phyloP scores from a whole-genome alignment of 2,329 filamentous ascomycete genomes.

The Ophiostoma sp. region DNA sequence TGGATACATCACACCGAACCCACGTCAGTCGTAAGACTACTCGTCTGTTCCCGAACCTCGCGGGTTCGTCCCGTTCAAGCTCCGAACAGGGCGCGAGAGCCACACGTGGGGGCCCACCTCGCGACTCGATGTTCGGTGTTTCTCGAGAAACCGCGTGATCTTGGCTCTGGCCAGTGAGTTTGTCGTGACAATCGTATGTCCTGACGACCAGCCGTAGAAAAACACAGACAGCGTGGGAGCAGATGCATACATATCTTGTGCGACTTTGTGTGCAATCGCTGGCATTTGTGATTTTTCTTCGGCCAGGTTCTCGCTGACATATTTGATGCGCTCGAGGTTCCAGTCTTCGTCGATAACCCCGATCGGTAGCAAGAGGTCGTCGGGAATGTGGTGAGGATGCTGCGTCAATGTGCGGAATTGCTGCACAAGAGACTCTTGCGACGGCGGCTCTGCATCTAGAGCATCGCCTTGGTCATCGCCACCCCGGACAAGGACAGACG shows the following conservation, averaged over 20 bases:
- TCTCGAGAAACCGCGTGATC: conserved; percentile 37
- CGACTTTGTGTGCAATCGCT: conserved; percentile 39
- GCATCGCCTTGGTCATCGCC: neutral
- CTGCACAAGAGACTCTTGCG: conserved; percentile 21
- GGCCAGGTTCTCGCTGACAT: conserved; percentile 21
- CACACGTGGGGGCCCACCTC: conserved; percentile 25
- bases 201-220: conserved; percentile 61
- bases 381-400: conserved; percentile 35
- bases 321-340: conserved; percentile 34
- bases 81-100: conserved; percentile 23
- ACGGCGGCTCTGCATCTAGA: conserved; percentile 26
- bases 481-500: conserved; percentile 44
- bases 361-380: conserved; percentile 51
- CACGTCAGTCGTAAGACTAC: neutral
- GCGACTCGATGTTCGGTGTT: conserved; percentile 18
- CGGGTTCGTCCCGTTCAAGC: conserved; percentile 26
- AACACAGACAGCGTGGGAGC: conserved; percentile 62
- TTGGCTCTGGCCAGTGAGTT: conserved; percentile 63
- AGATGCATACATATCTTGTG: conserved; percentile 33
- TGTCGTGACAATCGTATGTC: conserved; percentile 63
- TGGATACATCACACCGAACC: neutral
- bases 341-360: conserved; percentile 47
- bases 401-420: conserved; percentile 37
- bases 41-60: neutral
- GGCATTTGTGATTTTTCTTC: conserved; percentile 32